Conservation (phyloP, 768 basidiomycete genomes). For the Lactarius hengduanensis region DNA sequence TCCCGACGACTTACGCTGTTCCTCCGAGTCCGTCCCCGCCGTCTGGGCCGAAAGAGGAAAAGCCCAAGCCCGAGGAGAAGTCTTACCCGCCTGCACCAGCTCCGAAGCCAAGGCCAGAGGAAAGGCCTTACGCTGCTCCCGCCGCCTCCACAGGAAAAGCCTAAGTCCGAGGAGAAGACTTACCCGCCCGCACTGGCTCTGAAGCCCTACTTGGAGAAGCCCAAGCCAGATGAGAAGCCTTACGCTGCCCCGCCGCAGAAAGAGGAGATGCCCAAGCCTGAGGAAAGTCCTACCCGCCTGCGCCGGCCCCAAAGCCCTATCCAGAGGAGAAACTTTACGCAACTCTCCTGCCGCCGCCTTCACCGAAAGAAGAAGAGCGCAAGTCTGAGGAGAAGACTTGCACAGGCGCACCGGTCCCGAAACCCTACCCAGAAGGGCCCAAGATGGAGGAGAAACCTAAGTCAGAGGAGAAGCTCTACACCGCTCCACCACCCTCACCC, state of each 20-base stretch:
- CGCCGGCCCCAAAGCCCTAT: not conserved
- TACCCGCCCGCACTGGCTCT: not conserved
- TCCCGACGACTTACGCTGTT: not conserved
- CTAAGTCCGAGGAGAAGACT: not conserved
- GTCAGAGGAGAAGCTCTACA: not conserved
- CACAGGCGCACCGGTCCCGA: not conserved
- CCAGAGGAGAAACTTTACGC: not conserved
- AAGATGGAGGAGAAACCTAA: not conserved
- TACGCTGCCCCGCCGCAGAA: not conserved
- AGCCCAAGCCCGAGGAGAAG: slow-evolving; percentile 7
- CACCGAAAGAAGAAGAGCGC: slow-evolving; percentile 5
- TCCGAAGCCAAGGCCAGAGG: not conserved
- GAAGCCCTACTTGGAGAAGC: not conserved
- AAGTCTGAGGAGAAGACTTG: slow-evolving; percentile 12
- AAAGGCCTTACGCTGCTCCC: too few relatives aligned
- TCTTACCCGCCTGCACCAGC: not conserved
- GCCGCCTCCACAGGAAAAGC: too few relatives aligned
- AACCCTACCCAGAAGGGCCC: not conserved
- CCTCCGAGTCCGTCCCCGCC: not conserved
- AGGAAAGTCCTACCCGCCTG: not conserved
- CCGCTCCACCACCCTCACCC: not conserved
- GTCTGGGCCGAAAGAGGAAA: not conserved
- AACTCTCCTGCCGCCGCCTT: not conserved
- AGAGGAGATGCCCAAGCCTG: slow-evolving; percentile 1
- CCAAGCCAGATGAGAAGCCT: too few relatives aligned